A percentile compares a stretch with the other conserved stretches of the same genome.
Conservation (phyloP, 106 monocot species). For the Dioscorea alata region DNA sequence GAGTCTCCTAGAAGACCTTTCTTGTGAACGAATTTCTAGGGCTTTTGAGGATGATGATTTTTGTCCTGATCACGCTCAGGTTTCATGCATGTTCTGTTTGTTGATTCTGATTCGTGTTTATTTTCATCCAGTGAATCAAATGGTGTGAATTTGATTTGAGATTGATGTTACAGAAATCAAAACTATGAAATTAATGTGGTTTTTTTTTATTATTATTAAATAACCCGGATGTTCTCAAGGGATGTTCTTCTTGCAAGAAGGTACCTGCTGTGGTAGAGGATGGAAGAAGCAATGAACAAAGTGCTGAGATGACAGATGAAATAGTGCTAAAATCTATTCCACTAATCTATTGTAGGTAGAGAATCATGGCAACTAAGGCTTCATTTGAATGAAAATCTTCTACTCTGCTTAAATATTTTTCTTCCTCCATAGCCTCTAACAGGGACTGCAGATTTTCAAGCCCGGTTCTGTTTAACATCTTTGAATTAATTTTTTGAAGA, state of each 20-base stretch:
- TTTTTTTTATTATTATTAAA: slow-evolving; percentile 11
- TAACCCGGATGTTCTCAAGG: slow-evolving; percentile 19
- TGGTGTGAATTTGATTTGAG: no score
- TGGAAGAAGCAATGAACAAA: slow-evolving; percentile 39
- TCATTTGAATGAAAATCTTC: slow-evolving; percentile 16
- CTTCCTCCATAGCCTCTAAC: slow-evolving; percentile 19
- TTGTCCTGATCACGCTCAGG: slow-evolving; percentile 33
- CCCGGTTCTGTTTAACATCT: slow-evolving; percentile 8
- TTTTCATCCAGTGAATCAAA: background rate
- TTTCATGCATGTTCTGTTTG: slow-evolving; percentile 20
- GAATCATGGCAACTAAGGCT: slow-evolving; percentile 32
- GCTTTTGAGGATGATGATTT: slow-evolving; percentile 30
- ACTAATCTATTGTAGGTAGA: slow-evolving; percentile 51
- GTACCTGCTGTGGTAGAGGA: slow-evolving; percentile 28
- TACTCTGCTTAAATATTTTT: slow-evolving; percentile 1
- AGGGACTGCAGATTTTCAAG: slow-evolving; percentile 29
- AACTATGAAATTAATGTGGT: background rate
- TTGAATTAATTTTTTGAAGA: slow-evolving; percentile 5
- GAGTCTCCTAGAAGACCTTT: slow-evolving; percentile 45
- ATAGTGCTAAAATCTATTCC: slow-evolving; percentile 23
- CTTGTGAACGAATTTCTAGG: slow-evolving; percentile 48
- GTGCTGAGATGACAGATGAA: slow-evolving; percentile 45
- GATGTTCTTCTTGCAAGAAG: slow-evolving; percentile 25
- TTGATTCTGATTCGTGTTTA: background rate
- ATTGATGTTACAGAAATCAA: background rate